Evolutionary conservation across 352 stramenopile species (phyloP), one percentile per base, ranked within the genome.

Genomic region (Plasmopara halstedii): DNA sequence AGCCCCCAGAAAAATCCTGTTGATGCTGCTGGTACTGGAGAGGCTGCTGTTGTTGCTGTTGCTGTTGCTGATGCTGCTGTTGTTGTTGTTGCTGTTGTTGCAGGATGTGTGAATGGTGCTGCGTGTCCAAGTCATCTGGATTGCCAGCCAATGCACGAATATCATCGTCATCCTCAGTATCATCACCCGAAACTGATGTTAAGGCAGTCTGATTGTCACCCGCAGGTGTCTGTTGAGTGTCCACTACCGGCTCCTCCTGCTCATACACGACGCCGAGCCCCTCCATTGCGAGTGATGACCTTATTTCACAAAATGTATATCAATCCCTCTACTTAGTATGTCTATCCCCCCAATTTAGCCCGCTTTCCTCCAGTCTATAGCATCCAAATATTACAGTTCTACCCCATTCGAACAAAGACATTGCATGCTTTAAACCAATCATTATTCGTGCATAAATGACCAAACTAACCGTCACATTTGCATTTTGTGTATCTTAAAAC

Each of bases 241-340:
- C 62, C 37, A 53, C 53, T 38, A 70, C 47, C 23, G 51, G 60
- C 51, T 85, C 76, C 54, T 88, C 76, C 40, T 83, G 70, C 62
- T 88, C 76, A 64, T 88, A 85, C 41, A 85, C 76, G 42, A 88
- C 73, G 36, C 72, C 72, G 17, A 84, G 54, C 33, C 75, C 75
- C 61, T 87, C 75, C 75, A 87, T 87, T 46, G 15, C 37, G 40
- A 21, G 40, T 17, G 25, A 45, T 60, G 31, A 19, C 53, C 45
- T 39, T 53, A 52, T 65, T 59, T 31, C 41, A 40, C 33, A 57
- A 58, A 49, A 42, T 51, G 31, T 60, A 23, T n/a, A n/a, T n/a
- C n/a, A n/a, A n/a, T n/a, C n/a, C n/a, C 17, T 17, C n/a, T 18
- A 35, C 6, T 17, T 35, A 17, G 34, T 17, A 46, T 52, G 10